Conservation (phyloP, 2,329 filamentous ascomycete species). For the Tolypocladium amazonense region DNA sequence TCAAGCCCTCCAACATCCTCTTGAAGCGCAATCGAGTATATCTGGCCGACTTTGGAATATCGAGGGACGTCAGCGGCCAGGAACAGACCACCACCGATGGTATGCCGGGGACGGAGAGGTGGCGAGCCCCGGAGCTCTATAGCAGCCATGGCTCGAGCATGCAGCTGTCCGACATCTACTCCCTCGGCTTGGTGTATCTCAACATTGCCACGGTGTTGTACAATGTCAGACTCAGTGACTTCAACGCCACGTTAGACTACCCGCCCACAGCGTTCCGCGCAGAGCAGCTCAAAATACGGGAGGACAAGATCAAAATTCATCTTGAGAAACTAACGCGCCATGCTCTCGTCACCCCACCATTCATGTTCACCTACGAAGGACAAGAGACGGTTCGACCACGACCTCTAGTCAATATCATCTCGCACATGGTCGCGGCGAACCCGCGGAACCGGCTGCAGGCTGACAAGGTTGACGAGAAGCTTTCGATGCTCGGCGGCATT, state of each 20-base stretch:
- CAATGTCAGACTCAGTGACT: conserved; percentile 24
- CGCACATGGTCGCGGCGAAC: conserved; percentile 22
- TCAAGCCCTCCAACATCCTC: conserved; percentile 38
- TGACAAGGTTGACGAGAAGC: conserved; percentile 26
- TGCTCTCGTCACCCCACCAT: conserved; percentile 23
- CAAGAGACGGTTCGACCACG: conserved; percentile 28
- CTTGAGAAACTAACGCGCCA: conserved; percentile 21
- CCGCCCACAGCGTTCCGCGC: conserved; percentile 13
- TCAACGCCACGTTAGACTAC: conserved; percentile 26
- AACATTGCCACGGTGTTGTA: conserved; percentile 34
- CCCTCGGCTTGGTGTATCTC: conserved; percentile 33
- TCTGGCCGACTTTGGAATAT: conserved; percentile 38
- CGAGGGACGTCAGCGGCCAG: conserved; percentile 32
- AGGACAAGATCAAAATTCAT: conserved; percentile 22
- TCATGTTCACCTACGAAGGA: conserved; percentile 24
- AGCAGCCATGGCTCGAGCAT: conserved; percentile 27
- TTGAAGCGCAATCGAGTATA: conserved; percentile 33
- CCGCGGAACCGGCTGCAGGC: conserved; percentile 22
- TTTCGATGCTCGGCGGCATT: conserved; percentile 33
- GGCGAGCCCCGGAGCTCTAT: conserved; percentile 34
- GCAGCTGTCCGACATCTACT: conserved; percentile 37
- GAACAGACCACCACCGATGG: conserved; percentile 34
- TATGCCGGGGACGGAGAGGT: conserved; percentile 29
- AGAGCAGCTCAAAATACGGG: conserved; percentile 20
- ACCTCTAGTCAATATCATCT: conserved; percentile 26